phyloP scores from a whole-genome alignment of 805 yeast genomes.

The Wickerhamiella azyma region DNA sequence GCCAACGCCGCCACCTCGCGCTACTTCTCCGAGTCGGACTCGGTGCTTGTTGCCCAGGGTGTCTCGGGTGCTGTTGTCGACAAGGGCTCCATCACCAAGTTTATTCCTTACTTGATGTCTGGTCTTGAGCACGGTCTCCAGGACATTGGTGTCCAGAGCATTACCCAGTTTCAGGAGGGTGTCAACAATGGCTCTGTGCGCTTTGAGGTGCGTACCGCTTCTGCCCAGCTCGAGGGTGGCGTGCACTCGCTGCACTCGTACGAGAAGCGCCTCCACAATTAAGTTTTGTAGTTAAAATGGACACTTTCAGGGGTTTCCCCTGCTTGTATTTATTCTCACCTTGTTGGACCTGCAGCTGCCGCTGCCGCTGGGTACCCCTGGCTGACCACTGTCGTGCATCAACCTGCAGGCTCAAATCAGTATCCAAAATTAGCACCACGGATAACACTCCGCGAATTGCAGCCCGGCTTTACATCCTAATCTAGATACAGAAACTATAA shows the following conservation, averaged over 20 bases:
- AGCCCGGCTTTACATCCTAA: too few species aligned
- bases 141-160: constrained; percentile 79
- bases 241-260: constrained; percentile 91
- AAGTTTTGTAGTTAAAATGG: constrained; percentile 16
- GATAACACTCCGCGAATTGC: too few species aligned
- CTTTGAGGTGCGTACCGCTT: constrained; percentile 95
- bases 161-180: constrained; percentile 45
- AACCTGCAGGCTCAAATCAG: too few species aligned
- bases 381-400: too few species aligned
- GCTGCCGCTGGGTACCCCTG: too few species aligned
- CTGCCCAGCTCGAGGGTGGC: constrained; percentile 99
- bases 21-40: constrained; percentile 91
- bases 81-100: constrained; percentile 89
- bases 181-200: constrained; percentile 63
- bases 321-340: neutral
- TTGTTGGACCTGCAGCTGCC: neutral
- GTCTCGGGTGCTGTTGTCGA: constrained; percentile 94
- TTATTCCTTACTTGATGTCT: constrained; percentile 82
- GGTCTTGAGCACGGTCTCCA: constrained; percentile 98
- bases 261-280: constrained; percentile 93
- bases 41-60: constrained; percentile 97
- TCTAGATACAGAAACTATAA: too few species aligned
- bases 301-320: neutral
- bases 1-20: constrained; percentile 98
- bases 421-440: too few species aligned